Evolutionary conservation across 1,284 basidiomycete genomes (phyloP).

Genomic region (Fomitopsis palustris): DNA sequence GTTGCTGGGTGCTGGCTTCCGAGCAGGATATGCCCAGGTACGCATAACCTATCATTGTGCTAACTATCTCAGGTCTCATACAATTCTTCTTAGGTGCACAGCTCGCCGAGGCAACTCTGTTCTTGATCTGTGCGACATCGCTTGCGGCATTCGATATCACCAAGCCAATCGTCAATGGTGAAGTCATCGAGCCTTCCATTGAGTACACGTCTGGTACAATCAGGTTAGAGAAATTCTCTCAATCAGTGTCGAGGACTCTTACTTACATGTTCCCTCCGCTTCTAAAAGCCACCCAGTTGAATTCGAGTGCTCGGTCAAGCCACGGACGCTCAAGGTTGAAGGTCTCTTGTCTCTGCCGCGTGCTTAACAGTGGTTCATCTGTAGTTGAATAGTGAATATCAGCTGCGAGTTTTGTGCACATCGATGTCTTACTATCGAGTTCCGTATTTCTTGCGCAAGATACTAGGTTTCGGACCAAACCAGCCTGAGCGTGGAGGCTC

Average conservation of each 20-base stretch:
- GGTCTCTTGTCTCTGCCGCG: slow-evolving; percentile 10
- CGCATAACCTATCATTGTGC: neutral
- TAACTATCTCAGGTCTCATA: neutral
- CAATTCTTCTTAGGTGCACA: slow-evolving; percentile 13
- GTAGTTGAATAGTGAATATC: neutral
- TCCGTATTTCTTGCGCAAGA: neutral
- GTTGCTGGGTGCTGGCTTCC: too few species aligned
- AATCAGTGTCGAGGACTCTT: slow-evolving; percentile 1
- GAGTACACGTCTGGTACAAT: slow-evolving; percentile 20
- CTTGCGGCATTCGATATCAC: slow-evolving; percentile 29
- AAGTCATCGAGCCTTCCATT: slow-evolving; percentile 15
- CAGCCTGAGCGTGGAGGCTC: too few species aligned
- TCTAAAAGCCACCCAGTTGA: slow-evolving; percentile 24
- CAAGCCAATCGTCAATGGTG: slow-evolving; percentile 21
- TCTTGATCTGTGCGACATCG: slow-evolving; percentile 25
- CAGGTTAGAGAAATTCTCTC: slow-evolving; percentile 11
- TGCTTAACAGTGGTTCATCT: neutral
- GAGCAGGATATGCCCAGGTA: slow-evolving; percentile 19
- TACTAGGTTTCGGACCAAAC: too few species aligned
- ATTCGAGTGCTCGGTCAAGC: slow-evolving; percentile 28
- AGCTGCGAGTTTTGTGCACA: neutral
- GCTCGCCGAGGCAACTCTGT: slow-evolving; percentile 29
- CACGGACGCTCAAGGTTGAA: slow-evolving; percentile 20
- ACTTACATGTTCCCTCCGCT: neutral
- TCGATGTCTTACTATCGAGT: neutral